A percentile compares a stretch with the other conserved stretches of the same genome.
Evolutionary conservation across 768 basidiomycete genomes (phyloP).

Genomic region (Mycena pura): DNA sequence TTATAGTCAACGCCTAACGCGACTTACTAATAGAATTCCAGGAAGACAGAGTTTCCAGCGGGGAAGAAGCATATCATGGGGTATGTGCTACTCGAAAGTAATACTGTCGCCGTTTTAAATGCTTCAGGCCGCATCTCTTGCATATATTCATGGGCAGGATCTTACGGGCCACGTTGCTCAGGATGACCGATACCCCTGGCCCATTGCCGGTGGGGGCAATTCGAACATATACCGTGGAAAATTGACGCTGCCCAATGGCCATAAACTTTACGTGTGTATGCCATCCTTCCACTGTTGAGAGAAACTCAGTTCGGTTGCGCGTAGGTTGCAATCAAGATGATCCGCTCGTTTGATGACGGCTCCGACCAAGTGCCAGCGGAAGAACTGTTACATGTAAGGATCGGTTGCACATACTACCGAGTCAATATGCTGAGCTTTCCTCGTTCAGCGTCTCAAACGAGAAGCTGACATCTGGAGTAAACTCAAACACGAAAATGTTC

Average conservation of each 20-base stretch:
- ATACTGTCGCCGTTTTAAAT: neutral
- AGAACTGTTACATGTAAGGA: conserved; percentile 5
- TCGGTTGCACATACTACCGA: neutral
- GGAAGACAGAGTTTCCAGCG: conserved; percentile 5
- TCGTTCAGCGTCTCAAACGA: conserved; percentile 9
- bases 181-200: conserved; percentile 3
- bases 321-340: conserved; percentile 17
- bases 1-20: no score
- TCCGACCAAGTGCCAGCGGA: neutral
- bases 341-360: neutral
- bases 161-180: conserved; percentile 3
- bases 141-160: conserved; percentile 3
- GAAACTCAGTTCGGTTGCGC: neutral
- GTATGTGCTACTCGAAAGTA: neutral
- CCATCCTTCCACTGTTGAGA: neutral
- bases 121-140: neutral
- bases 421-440: neutral
- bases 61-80: conserved; percentile 11
- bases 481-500: conserved; percentile 11
- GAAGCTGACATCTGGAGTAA: conserved; percentile 16
- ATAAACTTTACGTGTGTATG: conserved; percentile 7
- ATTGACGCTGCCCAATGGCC: conserved; percentile 1
- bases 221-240: conserved; percentile 18
- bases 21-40: no score
- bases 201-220: conserved; percentile 14